Evolutionary conservation across 225 moss, liverwort and hornwort species (phyloP), one percentile per base, ranked within the genome.

Genomic region (Bryoerythrophyllum caledonicum): DNA sequence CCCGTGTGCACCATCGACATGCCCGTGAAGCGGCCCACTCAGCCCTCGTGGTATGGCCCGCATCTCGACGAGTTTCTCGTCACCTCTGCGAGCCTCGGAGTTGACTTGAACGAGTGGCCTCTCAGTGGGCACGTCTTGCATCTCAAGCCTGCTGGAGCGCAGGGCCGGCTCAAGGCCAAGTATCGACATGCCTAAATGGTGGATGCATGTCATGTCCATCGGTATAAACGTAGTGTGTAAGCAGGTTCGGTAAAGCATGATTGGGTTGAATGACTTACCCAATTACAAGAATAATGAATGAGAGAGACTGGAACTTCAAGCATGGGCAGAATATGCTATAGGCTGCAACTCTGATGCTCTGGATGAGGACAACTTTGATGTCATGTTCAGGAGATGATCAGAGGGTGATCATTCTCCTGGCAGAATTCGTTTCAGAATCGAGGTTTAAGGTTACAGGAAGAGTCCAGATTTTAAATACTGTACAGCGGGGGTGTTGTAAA

Each of bases 21-120:
- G 68, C 93, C 93, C 2, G 90, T 92, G 69, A 85, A 75, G 78
- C 90, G 96, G 4, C 96, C 96, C 1, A 96, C 96, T 9, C 96
- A 96, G 56, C 93, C 96, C 4, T 66, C 81, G 21, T 96, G 96
- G 96, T 96, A 77, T 57, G 96, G 96, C 1, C 74, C 77, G 4
- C 24, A 84, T 26, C 82, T 96, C 1, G 88, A 93, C 49, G 85
- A 89, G 57, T 11, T 93, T 72, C 83, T 96, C 13, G 80, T 96
- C 68, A 96, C 96, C 15, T 86, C 93, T 13, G 92, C 92, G 9
- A 85, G 84, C 23, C 78, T 74, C 75, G 90, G 24, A 3, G 89
- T 93, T 3, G 79, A 89, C 74, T 5, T 73, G 69, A 66, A 79
- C 16, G 68, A 80, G 2, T 90, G 65, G 60, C 93, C 92, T 32